phyloP scores from a whole-genome alignment of 306 rosid genomes.

The Glycine tomentella region DNA sequence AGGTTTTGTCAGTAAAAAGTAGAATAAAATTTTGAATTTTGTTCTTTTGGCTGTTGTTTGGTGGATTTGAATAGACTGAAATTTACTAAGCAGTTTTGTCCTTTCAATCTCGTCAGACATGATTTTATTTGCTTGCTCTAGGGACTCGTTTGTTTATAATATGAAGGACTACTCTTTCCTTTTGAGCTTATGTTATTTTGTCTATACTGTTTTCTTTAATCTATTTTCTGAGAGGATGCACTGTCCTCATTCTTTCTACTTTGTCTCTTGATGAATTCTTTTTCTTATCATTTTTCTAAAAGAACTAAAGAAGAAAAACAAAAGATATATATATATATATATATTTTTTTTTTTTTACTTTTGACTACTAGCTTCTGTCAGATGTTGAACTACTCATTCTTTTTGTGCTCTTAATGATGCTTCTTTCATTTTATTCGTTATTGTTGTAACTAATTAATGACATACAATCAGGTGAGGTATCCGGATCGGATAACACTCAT shows the following conservation, averaged over 20 bases:
- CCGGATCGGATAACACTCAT: constrained; percentile 99
- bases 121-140: not conserved
- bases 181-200: constrained; percentile 6
- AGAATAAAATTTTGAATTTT: constrained; percentile 5
- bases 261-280: not conserved
- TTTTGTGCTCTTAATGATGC: constrained; percentile 4
- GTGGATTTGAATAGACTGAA: constrained; percentile 1
- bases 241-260: not conserved
- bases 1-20: constrained; percentile 1
- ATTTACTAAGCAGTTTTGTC: not conserved
- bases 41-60: constrained; percentile 8
- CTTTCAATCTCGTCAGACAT: not conserved
- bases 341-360: not conserved
- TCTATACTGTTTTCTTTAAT: not conserved
- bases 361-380: constrained; percentile 8
- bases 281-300: not conserved
- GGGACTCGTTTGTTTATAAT: constrained; percentile 26
- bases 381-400: constrained; percentile 8
- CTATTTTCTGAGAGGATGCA: not conserved
- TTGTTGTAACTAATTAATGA: constrained; percentile 42
- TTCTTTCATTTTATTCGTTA: constrained; percentile 29
- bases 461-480: constrained; percentile 83
- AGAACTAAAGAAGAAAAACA: not conserved
- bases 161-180: constrained; percentile 6
- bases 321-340: no score